A percentile compares a stretch with the other conserved stretches of the same genome.
phyloP scores from a whole-genome alignment of 306 rosid genomes.

The Malus orientalis region DNA sequence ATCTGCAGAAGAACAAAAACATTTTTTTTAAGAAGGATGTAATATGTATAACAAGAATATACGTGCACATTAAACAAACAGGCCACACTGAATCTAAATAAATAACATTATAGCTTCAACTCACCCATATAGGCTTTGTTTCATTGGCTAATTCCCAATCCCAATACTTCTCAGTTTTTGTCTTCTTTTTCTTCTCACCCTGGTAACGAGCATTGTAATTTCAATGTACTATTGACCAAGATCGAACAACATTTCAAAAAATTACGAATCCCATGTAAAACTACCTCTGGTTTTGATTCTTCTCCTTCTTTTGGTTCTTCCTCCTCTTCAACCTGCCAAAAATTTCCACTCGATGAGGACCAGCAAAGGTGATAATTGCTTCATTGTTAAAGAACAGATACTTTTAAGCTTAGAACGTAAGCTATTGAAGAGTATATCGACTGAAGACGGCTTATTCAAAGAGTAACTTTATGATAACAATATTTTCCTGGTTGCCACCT shows the following conservation, averaged over 20 bases:
- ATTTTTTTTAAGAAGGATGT: neutral
- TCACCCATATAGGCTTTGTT: conserved; percentile 97
- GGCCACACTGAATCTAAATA: neutral
- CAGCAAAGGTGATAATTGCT: neutral
- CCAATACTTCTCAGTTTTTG: conserved; percentile 92
- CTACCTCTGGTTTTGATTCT: conserved; percentile 75
- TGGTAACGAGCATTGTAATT: conserved; percentile 23
- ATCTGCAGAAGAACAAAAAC: conserved; percentile 42
- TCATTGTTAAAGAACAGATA: no score
- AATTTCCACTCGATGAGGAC: conserved; percentile 10
- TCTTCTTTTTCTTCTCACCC: conserved; percentile 73
- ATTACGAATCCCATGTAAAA: neutral
- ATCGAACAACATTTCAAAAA: conserved; percentile 1
- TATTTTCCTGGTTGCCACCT: neutral
- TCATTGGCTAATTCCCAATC: conserved; percentile 96
- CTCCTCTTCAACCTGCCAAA: conserved; percentile 91
- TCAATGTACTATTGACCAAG: neutral
- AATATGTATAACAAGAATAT: neutral
- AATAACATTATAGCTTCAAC: conserved; percentile 15
- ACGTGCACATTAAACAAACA: neutral
- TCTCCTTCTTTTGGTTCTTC: conserved; percentile 93
- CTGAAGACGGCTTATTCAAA: neutral
- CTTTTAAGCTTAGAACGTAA: neutral
- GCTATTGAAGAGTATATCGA: neutral
- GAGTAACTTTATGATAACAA: neutral